Conservation (phyloP, 2,329 filamentous ascomycete genomes). For the Rhynchosporium graminicola region DNA sequence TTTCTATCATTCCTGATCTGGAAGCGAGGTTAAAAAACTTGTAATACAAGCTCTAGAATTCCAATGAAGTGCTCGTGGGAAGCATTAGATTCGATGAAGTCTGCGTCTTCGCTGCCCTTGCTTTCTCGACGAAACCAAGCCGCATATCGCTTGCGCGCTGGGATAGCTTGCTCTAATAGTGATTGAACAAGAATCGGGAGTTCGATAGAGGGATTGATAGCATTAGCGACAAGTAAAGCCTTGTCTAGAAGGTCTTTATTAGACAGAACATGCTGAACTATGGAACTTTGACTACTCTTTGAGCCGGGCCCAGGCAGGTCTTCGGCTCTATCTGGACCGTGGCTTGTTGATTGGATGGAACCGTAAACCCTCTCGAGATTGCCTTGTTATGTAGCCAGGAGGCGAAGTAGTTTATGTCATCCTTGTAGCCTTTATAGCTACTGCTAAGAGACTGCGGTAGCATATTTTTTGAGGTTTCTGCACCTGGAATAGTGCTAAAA, state of each 20-base stretch:
- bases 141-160: background rate
- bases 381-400: background rate
- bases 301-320: background rate
- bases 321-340: background rate
- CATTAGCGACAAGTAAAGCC: background rate
- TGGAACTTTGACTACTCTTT: background rate
- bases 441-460: constrained; percentile 3
- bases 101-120: background rate
- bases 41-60: background rate
- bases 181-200: background rate
- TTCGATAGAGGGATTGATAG: background rate
- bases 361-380: background rate
- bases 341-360: background rate
- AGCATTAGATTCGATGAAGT: background rate
- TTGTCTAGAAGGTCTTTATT: background rate
- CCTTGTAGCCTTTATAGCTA: constrained; percentile 14
- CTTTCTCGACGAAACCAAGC: background rate
- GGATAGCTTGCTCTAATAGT: background rate
- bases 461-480: background rate
- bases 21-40: background rate
- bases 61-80: background rate
- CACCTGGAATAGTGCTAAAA: background rate
- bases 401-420: constrained; percentile 8
- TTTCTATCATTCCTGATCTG: background rate
- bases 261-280: background rate